phyloP scores from a whole-genome alignment of 441 rosid genomes.

The Geranium incanum region DNA sequence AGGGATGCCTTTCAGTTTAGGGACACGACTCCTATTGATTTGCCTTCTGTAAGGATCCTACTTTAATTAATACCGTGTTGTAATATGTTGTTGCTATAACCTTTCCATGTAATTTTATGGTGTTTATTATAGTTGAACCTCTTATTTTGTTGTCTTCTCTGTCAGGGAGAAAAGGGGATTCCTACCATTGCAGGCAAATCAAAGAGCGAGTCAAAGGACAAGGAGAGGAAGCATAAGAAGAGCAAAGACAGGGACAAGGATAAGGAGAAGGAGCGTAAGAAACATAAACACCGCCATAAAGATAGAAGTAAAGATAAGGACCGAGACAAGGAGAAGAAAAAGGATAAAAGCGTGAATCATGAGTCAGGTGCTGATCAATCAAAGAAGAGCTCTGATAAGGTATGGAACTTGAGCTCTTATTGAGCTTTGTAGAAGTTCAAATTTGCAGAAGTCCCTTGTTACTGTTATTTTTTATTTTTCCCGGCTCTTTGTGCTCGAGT shows the following conservation, averaged over 20 bases:
- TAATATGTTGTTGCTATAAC: background rate
- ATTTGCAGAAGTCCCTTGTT: background rate
- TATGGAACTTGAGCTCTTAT: slow-evolving; percentile 2
- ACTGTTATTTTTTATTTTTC: background rate
- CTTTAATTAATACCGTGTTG: background rate
- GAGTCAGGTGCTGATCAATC: slow-evolving; percentile 24
- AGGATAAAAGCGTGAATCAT: slow-evolving; percentile 14
- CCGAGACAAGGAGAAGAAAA: slow-evolving; percentile 24
- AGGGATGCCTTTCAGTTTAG: slow-evolving; percentile 64
- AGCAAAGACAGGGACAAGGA: slow-evolving; percentile 60
- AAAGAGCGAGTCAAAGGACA: slow-evolving; percentile 45
- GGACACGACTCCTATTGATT: slow-evolving; percentile 62
- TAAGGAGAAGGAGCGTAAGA: slow-evolving; percentile 41
- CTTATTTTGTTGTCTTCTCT: slow-evolving; percentile 14
- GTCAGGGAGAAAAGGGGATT: slow-evolving; percentile 47
- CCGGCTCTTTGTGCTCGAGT: background rate
- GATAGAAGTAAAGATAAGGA: slow-evolving; percentile 48
- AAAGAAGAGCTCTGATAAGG: slow-evolving; percentile 25
- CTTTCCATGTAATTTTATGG: background rate
- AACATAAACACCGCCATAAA: slow-evolving; percentile 79
- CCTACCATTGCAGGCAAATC: slow-evolving; percentile 40
- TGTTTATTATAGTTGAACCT: background rate
- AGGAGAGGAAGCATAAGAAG: slow-evolving; percentile 69
- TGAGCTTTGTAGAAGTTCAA: background rate
- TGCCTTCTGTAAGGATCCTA: slow-evolving; percentile 53